Evolutionary conservation across 2,329 filamentous ascomycete species (phyloP), one percentile per base, ranked within the genome.

Genomic region (Fusarium pseudograminearum): DNA sequence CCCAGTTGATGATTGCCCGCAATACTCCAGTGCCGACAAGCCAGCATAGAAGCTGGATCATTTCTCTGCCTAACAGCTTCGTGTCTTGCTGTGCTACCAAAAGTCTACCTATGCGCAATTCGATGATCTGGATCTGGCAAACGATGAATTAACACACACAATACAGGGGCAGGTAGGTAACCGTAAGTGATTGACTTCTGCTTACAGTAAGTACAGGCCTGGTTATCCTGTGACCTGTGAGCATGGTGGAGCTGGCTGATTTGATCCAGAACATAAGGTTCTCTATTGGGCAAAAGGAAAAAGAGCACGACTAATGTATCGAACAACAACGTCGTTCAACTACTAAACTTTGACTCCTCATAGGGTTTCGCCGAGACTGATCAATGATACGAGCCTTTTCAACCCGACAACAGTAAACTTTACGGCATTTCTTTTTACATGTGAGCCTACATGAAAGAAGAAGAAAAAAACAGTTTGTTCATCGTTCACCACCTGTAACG

Each of bases 211-310:
- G 26, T 44, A 26, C 28, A 10, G 28, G 11, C 41, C 11, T 40
- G 36, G 42, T n/a, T 57, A 36, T 51, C 42, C n/a, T 56, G 53
- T 38, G 42, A 48, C 42, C 31, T 56, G 42, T 52, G 33, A 48
- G 36, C 42, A 50, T 56, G 30, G 67, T 68, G 57, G 64, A 67
- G 54, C 48, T 56, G 53, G 22, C 48, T 56, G 47, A 33, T 67
- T 50, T 41, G 24, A 40, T 52, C 57, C 50, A 46, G 16, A 26
- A 44, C n/a, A n/a, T 33, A 41, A 47, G 52, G n/a, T 41, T 38
- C 61, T 56, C 34, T 30, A 42, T 48, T 38, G 41, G 53, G 22
- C n/a, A 44, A 14, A 54, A 45, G 38, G 26, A 42, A 40, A 20
- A 24, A 36, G 22, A 58, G 42, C 62, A 59, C 59, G 55, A 59